Evolutionary conservation across 1,139 yeast species (phyloP).

Genomic region (Debaryomyces nepalensis): DNA sequence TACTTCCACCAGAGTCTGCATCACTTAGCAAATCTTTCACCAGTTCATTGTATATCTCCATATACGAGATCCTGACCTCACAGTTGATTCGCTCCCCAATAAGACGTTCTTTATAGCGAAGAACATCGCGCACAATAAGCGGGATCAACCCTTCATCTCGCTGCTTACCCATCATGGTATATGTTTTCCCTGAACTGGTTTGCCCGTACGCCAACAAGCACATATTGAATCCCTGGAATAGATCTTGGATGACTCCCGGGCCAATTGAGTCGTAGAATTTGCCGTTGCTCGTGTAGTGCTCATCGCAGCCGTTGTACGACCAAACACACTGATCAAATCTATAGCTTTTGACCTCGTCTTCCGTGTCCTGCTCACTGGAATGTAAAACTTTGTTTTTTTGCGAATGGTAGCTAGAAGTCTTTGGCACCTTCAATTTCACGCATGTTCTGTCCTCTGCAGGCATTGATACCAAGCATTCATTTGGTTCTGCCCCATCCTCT

Average conservation of each 20-base stretch:
- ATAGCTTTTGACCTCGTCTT: slow-evolving; percentile 38
- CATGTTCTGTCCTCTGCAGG: slow-evolving; percentile 27
- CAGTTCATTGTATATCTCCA: slow-evolving; percentile 76
- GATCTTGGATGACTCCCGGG: slow-evolving; percentile 60
- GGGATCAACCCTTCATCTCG: slow-evolving; percentile 66
- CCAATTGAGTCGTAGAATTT: slow-evolving; percentile 60
- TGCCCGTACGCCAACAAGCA: slow-evolving; percentile 82
- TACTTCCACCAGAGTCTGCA: slow-evolving; percentile 14
- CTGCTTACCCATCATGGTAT: slow-evolving; percentile 70
- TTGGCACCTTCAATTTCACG: slow-evolving; percentile 29
- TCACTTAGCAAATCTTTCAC: slow-evolving; percentile 59
- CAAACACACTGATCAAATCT: slow-evolving; percentile 63
- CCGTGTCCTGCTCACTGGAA: slow-evolving; percentile 9
- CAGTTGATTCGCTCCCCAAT: slow-evolving; percentile 50
- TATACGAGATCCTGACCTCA: slow-evolving; percentile 62
- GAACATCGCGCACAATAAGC: slow-evolving; percentile 56
- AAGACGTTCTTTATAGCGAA: slow-evolving; percentile 44
- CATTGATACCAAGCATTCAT: slow-evolving; percentile 36
- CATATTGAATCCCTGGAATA: slow-evolving; percentile 71
- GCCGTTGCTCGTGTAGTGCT: slow-evolving; percentile 50
- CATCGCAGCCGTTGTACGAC: slow-evolving; percentile 48
- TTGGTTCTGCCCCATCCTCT: slow-evolving; percentile 2
- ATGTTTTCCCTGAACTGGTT: slow-evolving; percentile 75
- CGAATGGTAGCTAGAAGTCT: slow-evolving; percentile 22
- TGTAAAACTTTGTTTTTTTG: slow-evolving; percentile 11